Evolutionary conservation across 2,329 filamentous ascomycete species (phyloP).

Genomic region (Trichoderma afroharzianum): DNA sequence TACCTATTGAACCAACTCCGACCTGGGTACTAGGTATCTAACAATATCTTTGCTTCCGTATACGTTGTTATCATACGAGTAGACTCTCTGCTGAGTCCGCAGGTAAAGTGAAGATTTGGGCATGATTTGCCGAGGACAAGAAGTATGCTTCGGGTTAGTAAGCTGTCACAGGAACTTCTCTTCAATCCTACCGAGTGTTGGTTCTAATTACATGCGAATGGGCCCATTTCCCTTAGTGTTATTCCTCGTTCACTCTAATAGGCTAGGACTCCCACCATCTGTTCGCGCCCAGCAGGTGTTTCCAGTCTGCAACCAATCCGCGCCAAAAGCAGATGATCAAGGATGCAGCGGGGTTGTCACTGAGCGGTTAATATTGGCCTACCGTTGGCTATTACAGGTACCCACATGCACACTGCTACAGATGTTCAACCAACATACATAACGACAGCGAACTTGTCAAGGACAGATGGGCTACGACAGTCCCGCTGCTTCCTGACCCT

Average conservation of each 20-base stretch:
- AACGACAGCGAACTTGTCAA: background rate
- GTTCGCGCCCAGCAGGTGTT: background rate
- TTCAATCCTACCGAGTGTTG: background rate
- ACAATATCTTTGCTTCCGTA: background rate
- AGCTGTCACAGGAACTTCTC: background rate
- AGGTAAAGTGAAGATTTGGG: background rate
- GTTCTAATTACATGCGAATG: background rate
- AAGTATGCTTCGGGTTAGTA: background rate
- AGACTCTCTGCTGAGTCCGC: background rate
- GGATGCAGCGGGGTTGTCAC: background rate
- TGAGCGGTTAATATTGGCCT: slow-evolving; percentile 9
- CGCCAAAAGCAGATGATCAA: background rate
- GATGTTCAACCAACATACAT: slow-evolving; percentile 10
- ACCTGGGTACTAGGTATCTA: no score
- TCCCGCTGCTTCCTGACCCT: background rate
- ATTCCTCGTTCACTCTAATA: background rate
- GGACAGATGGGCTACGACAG: background rate
- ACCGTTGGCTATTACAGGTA: background rate
- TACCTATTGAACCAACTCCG: background rate
- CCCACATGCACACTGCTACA: background rate
- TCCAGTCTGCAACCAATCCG: background rate
- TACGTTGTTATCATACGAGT: no score
- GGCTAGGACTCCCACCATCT: background rate
- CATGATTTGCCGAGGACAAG: background rate
- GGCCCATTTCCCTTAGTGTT: background rate